Evolutionary conservation across 441 rosid genomes (phyloP).

Genomic region (Brassica hybrid): DNA sequence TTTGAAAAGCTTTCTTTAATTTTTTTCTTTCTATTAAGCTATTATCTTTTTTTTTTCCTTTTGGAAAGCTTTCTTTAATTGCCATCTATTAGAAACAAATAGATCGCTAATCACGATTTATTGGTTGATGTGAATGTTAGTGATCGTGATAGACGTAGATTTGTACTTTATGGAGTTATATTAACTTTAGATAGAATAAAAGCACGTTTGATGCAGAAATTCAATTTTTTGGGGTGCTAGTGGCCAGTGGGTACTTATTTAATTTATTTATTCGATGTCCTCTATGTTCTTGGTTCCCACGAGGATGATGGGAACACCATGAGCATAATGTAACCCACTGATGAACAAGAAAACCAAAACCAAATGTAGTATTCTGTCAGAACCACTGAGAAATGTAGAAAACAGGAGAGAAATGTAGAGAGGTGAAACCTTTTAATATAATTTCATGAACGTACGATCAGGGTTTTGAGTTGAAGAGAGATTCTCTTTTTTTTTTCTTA

Average conservation of each 20-base stretch:
- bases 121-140: conserved; percentile 33
- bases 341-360: too few species aligned
- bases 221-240: conserved; percentile 23
- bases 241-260: background rate
- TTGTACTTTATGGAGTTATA: conserved; percentile 15
- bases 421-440: too few species aligned
- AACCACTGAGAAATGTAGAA: too few species aligned
- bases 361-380: too few species aligned
- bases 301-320: too few species aligned
- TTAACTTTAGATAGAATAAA: background rate
- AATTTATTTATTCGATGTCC: conserved; percentile 10
- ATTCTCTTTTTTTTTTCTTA: too few species aligned
- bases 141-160: conserved; percentile 33
- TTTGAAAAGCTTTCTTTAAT: background rate
- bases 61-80: background rate
- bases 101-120: background rate
- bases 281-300: background rate
- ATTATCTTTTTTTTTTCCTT: background rate
- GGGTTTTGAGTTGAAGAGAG: background rate
- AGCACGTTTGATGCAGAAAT: background rate
- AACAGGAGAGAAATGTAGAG: too few species aligned
- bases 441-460: too few species aligned
- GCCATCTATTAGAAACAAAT: background rate
- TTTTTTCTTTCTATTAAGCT: too few species aligned
- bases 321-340: too few species aligned